A percentile compares a stretch with the other conserved stretches of the same genome.
Evolutionary conservation across 805 yeast genomes (phyloP).

Genomic region (Naumovozyma castellii): DNA sequence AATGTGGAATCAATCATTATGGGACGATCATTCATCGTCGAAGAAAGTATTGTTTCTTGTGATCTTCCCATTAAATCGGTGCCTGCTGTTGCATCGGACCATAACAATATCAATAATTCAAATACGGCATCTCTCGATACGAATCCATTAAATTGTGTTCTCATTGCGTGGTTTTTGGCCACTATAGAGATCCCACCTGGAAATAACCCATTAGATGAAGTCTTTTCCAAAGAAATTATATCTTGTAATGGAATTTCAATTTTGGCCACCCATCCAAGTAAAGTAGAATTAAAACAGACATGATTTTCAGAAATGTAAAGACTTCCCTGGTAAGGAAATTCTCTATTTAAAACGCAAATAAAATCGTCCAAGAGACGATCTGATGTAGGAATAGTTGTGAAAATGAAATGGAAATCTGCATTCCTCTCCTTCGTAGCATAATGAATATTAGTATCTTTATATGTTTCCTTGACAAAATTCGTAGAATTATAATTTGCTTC

Average conservation of each 20-base stretch:
- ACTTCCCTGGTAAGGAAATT: constrained; percentile 80
- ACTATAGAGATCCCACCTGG: not conserved
- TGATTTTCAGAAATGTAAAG: constrained; percentile 69
- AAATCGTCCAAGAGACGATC: constrained; percentile 79
- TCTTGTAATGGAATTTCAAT: constrained; percentile 64
- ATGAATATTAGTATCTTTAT: constrained; percentile 36
- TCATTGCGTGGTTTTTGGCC: constrained; percentile 16
- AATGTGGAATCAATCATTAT: constrained; percentile 1
- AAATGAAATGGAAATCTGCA: constrained; percentile 66
- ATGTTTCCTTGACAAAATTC: not conserved
- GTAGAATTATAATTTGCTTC: not conserved
- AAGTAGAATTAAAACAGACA: constrained; percentile 69
- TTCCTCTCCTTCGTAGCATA: constrained; percentile 56
- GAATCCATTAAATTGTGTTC: constrained; percentile 80
- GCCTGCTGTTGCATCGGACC: constrained; percentile 36
- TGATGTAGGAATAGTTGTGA: constrained; percentile 53
- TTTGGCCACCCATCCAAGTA: constrained; percentile 86
- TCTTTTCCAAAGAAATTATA: constrained; percentile 53
- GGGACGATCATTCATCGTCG: not conserved
- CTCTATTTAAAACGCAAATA: constrained; percentile 81
- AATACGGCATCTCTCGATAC: constrained; percentile 70
- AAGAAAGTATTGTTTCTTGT: constrained; percentile 9
- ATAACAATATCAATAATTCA: constrained; percentile 55
- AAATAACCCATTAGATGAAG: constrained; percentile 41
- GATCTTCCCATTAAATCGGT: constrained; percentile 1